Evolutionary conservation across 208 protist genomes (phyloP), one percentile per base, ranked within the genome.

Genomic region (Wallacemonas collosoma): DNA sequence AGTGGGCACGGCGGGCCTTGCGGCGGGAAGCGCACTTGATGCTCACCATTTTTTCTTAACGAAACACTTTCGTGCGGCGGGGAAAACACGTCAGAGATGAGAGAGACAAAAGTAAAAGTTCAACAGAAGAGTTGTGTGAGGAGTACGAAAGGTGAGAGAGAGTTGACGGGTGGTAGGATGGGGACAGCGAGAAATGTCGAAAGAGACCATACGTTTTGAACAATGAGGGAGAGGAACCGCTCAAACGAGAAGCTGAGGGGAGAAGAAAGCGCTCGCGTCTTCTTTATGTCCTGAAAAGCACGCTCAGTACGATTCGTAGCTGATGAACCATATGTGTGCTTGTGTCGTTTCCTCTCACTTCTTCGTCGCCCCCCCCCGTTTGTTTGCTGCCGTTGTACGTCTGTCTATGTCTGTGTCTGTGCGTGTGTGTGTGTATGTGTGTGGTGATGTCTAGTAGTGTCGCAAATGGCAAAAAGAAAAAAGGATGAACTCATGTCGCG

Each of bases 1-100:
- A 99, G 95, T 99, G 98, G 26, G 98, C 98, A 85, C 99, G 99
- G 81, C 99, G 94, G 73, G 81, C 81, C 93, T 99, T 99, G 61
- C 99, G 92, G 75, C 98, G 91, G 82, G 82, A 93, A 71, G 76
- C 86, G 80, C 89, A 94, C 91, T 95, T 95, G 71, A 92, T 93
- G 72, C 87, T 93, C 57, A 77, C 87, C 90, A 94, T 95, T 60
- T 71, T 71, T 71, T 55, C 66, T 62, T 60, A 71, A 61, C 39
- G 48, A 64, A 70, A 76, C 60, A 65, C 60, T 65, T 39, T 51
- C 15, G 64, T 14, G 47, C 6, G 68, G 54, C 26, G 60, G 17
- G 67, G 64, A 78, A 77, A 76, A 44, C 26, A 26, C 26, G 26
- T 26, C 26, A 80, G 62, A 65, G 40, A 35, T 26, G 26, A 39